Conservation (phyloP, 768 basidiomycete species). For the Trametes sanguinea region DNA sequence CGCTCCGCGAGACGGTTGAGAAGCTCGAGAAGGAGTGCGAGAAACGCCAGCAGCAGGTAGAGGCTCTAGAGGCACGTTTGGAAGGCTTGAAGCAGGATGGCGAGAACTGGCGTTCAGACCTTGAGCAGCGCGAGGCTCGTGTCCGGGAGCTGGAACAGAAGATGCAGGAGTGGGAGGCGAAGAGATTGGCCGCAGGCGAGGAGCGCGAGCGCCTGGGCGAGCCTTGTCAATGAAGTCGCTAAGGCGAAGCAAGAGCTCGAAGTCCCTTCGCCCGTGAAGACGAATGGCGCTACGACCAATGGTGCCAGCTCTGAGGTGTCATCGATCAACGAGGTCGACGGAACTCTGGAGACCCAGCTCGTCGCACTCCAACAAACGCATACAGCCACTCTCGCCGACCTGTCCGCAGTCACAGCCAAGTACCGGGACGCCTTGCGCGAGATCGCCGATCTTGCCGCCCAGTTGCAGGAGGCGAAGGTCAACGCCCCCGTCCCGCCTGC, state of each 20-base stretch:
- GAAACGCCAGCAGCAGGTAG: conserved; percentile 70
- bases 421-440: conserved; percentile 89
- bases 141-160: conserved; percentile 77
- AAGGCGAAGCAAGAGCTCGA: conserved; percentile 70
- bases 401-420: conserved; percentile 75
- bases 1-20: conserved; percentile 71
- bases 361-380: conserved; percentile 79
- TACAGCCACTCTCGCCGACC: conserved; percentile 74
- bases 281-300: conserved; percentile 28
- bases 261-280: conserved; percentile 38
- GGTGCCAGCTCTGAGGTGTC: conserved; percentile 25
- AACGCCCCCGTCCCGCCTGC: conserved; percentile 45
- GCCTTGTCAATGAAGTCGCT: conserved; percentile 70
- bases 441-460: conserved; percentile 91
- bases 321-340: conserved; percentile 35
- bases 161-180: conserved; percentile 77
- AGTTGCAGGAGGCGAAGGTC: conserved; percentile 85
- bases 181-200: conserved; percentile 65
- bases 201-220: conserved; percentile 65
- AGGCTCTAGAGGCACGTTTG: conserved; percentile 68
- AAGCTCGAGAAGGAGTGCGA: conserved; percentile 76
- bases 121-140: conserved; percentile 79
- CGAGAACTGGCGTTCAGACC: conserved; percentile 79
- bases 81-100: conserved; percentile 71
- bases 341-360: conserved; percentile 60